Percentiles rank a stretch among this genome's conserved stretches.
phyloP scores from a whole-genome alignment of 306 rosid genomes.

The Glycine latifolia region DNA sequence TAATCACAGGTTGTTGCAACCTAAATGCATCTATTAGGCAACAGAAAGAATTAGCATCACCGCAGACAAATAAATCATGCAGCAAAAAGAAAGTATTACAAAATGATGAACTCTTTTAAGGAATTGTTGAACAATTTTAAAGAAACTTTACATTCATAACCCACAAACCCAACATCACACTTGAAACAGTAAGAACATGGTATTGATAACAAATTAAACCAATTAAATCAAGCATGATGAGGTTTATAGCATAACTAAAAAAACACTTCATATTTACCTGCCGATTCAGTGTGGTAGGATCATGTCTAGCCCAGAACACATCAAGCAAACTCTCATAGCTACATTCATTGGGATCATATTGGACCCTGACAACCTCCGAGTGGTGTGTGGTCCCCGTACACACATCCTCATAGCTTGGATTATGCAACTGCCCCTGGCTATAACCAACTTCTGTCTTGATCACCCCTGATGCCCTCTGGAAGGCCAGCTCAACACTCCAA shows the following conservation, averaged over 20 bases:
- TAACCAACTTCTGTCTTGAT: slow-evolving; percentile 90
- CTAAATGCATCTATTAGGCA: slow-evolving; percentile 1
- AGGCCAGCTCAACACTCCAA: slow-evolving; percentile 92
- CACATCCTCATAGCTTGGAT: slow-evolving; percentile 75
- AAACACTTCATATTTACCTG: slow-evolving; percentile 58
- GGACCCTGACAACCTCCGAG: slow-evolving; percentile 86
- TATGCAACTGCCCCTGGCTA: slow-evolving; percentile 70
- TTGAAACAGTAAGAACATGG: slow-evolving; percentile 26
- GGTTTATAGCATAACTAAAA: background rate
- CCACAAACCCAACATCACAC: slow-evolving; percentile 8
- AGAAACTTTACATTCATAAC: background rate
- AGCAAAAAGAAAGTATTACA: slow-evolving; percentile 1
- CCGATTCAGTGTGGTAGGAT: slow-evolving; percentile 87
- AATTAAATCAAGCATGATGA: slow-evolving; percentile 24
- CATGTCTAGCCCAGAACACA: slow-evolving; percentile 77
- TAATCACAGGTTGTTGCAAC: background rate
- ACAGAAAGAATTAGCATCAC: background rate
- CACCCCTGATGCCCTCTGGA: slow-evolving; percentile 85
- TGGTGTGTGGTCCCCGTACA: slow-evolving; percentile 74
- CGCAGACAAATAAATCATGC: slow-evolving; percentile 18
- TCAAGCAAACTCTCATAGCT: slow-evolving; percentile 72
- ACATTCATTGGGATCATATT: slow-evolving; percentile 78
- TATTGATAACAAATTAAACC: background rate
- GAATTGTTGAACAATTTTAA: background rate
- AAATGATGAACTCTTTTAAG: slow-evolving; percentile 10